These are phyloP conservation scores for Symbiodinium pilosum DNA, from an alignment of 73 alveolate genomes.

Conservation along the genomic window DNA sequence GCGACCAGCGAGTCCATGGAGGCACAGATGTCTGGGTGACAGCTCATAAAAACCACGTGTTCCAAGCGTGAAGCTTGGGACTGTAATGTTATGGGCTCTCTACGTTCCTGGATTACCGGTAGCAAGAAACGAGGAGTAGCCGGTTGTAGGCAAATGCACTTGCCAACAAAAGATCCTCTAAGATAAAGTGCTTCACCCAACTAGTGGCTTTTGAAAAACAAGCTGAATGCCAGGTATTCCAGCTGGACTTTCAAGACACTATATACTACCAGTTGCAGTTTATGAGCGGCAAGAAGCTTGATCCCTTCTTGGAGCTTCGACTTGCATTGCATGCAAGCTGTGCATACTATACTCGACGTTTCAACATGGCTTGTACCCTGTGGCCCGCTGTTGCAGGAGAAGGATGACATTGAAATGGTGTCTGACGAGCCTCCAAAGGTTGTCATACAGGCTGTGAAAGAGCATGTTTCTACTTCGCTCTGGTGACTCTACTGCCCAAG, in stretches of 20 bases:
- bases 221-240: not conserved
- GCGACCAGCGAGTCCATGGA: constrained; percentile 40
- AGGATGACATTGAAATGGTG: constrained; percentile 84
- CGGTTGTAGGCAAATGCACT: too few relatives aligned
- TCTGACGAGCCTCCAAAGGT: constrained; percentile 44
- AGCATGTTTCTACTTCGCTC: too few relatives aligned
- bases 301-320: constrained; percentile 15
- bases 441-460: constrained; percentile 37
- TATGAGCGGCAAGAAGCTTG: constrained; percentile 73
- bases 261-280: constrained; percentile 76
- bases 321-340: not conserved
- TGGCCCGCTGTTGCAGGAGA: not conserved
- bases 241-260: constrained; percentile 54
- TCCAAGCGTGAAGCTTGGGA: too few relatives aligned
- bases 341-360: too few relatives aligned
- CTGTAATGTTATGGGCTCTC: too few relatives aligned
- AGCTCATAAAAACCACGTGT: too few relatives aligned
- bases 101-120: too few relatives aligned
- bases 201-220: not conserved
- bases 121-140: too few relatives aligned
- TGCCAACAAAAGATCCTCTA: too few relatives aligned
- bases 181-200: not conserved
- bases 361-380: too few relatives aligned
- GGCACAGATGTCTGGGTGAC: too few relatives aligned
- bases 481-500: not conserved